Percentiles rank a stretch among this genome's conserved stretches.
These are phyloP conservation scores for Fusarium xyrophilum DNA, from an alignment of 2,329 filamentous ascomycete genomes.

Conservation along the genomic window DNA sequence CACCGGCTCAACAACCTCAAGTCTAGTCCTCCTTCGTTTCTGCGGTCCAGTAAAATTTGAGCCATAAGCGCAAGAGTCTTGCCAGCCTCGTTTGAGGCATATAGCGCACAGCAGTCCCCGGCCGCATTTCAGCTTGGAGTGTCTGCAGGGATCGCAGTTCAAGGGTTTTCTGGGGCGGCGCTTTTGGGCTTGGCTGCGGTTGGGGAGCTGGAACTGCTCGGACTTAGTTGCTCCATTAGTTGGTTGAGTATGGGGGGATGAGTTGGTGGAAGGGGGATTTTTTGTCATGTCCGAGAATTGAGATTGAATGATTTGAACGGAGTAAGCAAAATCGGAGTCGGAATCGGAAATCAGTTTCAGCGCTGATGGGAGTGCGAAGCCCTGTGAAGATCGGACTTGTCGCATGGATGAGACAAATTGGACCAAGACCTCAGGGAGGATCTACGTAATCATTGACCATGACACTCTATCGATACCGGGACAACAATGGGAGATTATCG, in stretches of 20 bases:
- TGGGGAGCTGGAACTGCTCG: not conserved
- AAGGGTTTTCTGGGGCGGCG: conserved; percentile 13
- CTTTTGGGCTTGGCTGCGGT: not conserved
- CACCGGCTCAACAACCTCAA: not conserved
- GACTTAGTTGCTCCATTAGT: not conserved
- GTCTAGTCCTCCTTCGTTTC: fast-evolving
- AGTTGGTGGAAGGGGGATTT: fast-evolving
- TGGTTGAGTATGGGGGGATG: fast-evolving
- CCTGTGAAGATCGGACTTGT: not conserved
- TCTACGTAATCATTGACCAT: too few species aligned
- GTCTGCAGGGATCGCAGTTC: conserved; percentile 16
- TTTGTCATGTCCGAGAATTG: not conserved
- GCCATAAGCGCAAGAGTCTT: not conserved
- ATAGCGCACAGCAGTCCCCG: conserved; percentile 8
- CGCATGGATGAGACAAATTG: too few species aligned
- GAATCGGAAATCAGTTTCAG: not conserved
- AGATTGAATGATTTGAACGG: not conserved
- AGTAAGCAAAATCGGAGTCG: not conserved
- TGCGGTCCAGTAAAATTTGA: not conserved
- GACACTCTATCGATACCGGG: too few species aligned
- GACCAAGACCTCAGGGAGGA: too few species aligned
- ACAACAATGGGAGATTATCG: too few species aligned
- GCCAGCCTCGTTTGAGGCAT: conserved; percentile 16
- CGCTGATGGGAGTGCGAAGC: too few species aligned
- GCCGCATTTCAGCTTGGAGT: conserved; percentile 20